These are phyloP conservation scores for Trametes maxima DNA, from an alignment of 768 basidiomycete species.

Conservation along the genomic window DNA sequence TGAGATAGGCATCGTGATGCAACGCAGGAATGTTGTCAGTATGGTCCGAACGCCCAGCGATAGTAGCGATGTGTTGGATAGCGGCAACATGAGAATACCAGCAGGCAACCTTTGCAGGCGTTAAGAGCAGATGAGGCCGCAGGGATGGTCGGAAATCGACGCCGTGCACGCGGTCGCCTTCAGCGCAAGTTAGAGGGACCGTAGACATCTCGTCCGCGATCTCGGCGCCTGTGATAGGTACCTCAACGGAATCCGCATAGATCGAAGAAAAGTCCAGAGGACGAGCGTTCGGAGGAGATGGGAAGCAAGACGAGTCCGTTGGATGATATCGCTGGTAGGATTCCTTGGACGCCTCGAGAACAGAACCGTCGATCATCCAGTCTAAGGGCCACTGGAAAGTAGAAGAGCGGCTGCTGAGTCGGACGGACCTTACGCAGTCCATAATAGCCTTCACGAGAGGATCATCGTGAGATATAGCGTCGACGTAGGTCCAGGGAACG, in stretches of 20 bases:
- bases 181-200: conserved; percentile 47
- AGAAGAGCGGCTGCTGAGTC: background rate
- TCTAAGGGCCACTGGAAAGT: conserved; percentile 29
- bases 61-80: conserved; percentile 46
- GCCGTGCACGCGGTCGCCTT: conserved; percentile 19
- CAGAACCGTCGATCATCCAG: background rate
- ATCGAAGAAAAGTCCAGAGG: too few species aligned
- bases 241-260: background rate
- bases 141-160: conserved; percentile 37
- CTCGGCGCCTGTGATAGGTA: background rate
- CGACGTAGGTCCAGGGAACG: conserved; percentile 55
- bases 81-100: conserved; percentile 68
- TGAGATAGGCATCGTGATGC: conserved; percentile 40
- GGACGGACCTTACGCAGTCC: conserved; percentile 41
- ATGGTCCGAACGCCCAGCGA: conserved; percentile 16
- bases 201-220: background rate
- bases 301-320: background rate
- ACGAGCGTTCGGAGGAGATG: too few species aligned
- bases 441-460: conserved; percentile 44
- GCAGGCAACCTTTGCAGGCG: conserved; percentile 63
- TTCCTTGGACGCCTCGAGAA: background rate
- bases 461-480: conserved; percentile 48
- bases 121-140: conserved; percentile 54
- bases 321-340: background rate
- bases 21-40: background rate